Evolutionary conservation across 2,329 filamentous ascomycete genomes (phyloP), one percentile per base, ranked within the genome.

Genomic region (Escovopsis sp.): DNA sequence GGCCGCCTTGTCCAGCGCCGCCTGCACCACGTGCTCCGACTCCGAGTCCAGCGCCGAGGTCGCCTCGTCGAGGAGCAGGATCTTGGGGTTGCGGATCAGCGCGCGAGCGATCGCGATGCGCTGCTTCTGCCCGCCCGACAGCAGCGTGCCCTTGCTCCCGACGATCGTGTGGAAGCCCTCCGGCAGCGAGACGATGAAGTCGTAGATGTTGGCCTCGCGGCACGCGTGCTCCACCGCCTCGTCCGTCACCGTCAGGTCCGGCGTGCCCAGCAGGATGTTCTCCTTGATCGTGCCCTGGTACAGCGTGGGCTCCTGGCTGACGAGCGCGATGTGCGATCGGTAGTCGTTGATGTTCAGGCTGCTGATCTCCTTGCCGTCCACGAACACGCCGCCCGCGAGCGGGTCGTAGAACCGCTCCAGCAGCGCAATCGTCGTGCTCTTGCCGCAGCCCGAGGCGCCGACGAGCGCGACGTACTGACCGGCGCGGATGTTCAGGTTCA

Each of bases 91-190:
- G 58, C 96, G 96, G 47, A 98, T 76, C 19, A 98, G 68, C 11
- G 90, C 90, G 36, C 92, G 76, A 5, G 90, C 90, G 55, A 98
- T 98, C 27, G 90, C 90, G 48, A 98, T 96, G 43, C 90, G 79
- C 57, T 98, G 90, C 61, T 96, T 96, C 58, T 98, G 90, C 0
- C 90, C 90, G 35, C 90, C 90, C 8, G 86, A 94, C 1, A 98
- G 70, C 57, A 96, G 88, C 2, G 88, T 87, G 25, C 90, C 90
- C 44, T 90, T 73, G 13, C 88, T 81, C 36, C 92, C 92, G 21
- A 94, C 90, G 43, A 82, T 81, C 0, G 90, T 98, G 51, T 98
- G 88, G 6, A 98, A 70, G 4, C 90, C 90, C 39, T 96, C 86
- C 19, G 90, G 90, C 47, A 98, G 92, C 55, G 98, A 90, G 53